These are phyloP conservation scores for Talaromyces liani DNA, from an alignment of 495 filamentous ascomycete species.

Conservation along the genomic window DNA sequence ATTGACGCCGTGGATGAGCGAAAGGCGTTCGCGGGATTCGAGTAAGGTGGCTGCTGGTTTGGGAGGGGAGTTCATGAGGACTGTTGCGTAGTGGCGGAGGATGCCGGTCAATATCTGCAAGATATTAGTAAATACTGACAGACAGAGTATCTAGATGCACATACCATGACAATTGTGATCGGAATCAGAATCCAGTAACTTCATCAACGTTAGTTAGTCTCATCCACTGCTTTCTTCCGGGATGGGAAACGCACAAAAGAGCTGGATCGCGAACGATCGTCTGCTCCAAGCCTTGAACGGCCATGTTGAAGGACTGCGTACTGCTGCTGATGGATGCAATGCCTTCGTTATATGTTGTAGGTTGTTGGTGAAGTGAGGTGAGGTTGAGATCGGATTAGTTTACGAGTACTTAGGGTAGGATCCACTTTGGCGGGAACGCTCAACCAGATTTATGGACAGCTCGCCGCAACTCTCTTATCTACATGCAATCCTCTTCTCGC, in stretches of 20 bases:
- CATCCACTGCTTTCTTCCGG: background rate
- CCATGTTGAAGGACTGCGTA: conserved; percentile 50
- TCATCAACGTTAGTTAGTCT: conserved; percentile 5
- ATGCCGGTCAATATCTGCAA: conserved; percentile 83
- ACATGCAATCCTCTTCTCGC: background rate
- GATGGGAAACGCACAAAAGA: conserved; percentile 64
- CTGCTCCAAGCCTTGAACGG: conserved; percentile 71
- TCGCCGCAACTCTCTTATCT: conserved; percentile 34
- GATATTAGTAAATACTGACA: too few species aligned
- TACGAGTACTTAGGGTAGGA: conserved; percentile 3
- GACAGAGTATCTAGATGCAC: conserved; percentile 45
- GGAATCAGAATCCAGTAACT: conserved; percentile 99
- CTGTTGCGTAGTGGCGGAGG: conserved; percentile 89
- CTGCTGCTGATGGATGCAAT: background rate
- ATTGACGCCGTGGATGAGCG: conserved; percentile 76
- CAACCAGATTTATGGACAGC: conserved; percentile 25
- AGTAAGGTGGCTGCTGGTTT: conserved; percentile 71
- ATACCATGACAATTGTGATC: conserved; percentile 94
- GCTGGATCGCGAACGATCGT: conserved; percentile 98
- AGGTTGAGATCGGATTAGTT: conserved; percentile 8
- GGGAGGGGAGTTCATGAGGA: conserved; percentile 78
- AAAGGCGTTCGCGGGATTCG: conserved; percentile 78
- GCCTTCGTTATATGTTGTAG: background rate
- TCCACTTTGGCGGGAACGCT: conserved; percentile 8
- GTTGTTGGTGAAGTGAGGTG: conserved; percentile 15